Evolutionary conservation across 2,329 filamentous ascomycete genomes (phyloP), one percentile per base, ranked within the genome.

Genomic region (Trichoderma sp.): DNA sequence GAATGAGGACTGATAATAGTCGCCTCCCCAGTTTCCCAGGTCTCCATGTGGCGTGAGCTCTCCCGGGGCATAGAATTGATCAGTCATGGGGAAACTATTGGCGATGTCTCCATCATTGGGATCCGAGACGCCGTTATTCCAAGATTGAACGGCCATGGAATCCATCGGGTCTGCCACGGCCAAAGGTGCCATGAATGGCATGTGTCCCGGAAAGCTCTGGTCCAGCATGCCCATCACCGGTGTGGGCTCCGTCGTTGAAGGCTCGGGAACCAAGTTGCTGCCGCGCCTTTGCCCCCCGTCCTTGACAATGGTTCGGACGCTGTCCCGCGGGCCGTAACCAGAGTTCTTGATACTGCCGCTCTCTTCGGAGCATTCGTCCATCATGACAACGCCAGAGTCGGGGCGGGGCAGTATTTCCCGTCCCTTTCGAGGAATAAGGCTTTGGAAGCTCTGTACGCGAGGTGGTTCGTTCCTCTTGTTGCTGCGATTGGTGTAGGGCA

Each of bases 401-500:
- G 80, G 80, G 0, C 80, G 72, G 1, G 79, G 77, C 10, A 70
- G 71, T 2, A 76, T 71, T 0, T 72, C 74, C 5, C 75, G 72
- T 4, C 71, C 68, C 34, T 77, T 75, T 5, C 76, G 71, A 4
- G 73, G 71, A 6, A 72, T 63, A 18, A 74, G 26, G 21, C 60
- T 72, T 6, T 75, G 75, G 0, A 71, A 63, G 34, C 69, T 64
- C 34, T 74, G 72, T 0, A 72, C 69, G 14, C 74, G 65, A 1
- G 70, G 28, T 3, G 76, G 72, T 43, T 81, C 79, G 58, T 74
- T 76, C 68, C 78, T 79, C 69, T 81, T 81, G 74, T 81, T 81
- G 71, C 80, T 81, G 13, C 80, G 74, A 68, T 81, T 81, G 1
- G 78, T 75, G 68, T 82, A 82, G 0, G 79, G 80, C 76, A 78